Evolutionary conservation across 345 rosid genomes (phyloP), one percentile per base, ranked within the genome.

Genomic region (Raphanus raphanistrum): DNA sequence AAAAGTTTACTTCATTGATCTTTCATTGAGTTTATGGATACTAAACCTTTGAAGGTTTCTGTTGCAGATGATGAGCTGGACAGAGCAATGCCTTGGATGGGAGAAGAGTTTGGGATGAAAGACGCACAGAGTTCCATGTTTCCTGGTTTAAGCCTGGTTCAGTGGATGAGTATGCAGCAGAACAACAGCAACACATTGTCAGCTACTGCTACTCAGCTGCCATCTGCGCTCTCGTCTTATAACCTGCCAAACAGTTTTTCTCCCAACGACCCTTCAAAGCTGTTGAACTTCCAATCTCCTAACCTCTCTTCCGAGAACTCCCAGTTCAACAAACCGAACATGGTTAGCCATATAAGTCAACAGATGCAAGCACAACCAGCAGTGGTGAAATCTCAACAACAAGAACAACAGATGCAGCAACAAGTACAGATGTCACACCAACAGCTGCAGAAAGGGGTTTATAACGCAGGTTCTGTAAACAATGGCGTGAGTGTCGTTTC

Each of bases 141-240:
- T 74, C 98, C 98, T 65, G 95, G 98, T 68, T 79, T 92, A 84
- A 94, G 95, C 81, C 84, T 94, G 59, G 95, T 90, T 71, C 98
- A 92, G 81, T 94, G 98, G 98, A 94, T 94, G 98, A 92, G 90
- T 82, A 92, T 94, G 98, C 98, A 94, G 75, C 98, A 92, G 78
- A 90, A 83, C 71, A 90, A 84, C 71, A 90, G 82, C 72, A 72
- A 72, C 65, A 69, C 80, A 12, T 62, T 80, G 36, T 36, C 82
- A 28, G 36, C 16, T 71, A 66, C 75, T 73, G 2, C 61, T 73
- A 87, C 89, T 84, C 95, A 86, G 80, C 84, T 88, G 70, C 94
- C 93, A 4, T 77, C 96, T 4, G 76, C 21, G 21, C 21, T 21
- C 21, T 21, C 21, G 21, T 21, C 89, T 33, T 80, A 80, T 69